Evolutionary conservation across 768 basidiomycete genomes (phyloP).

Genomic region (Lentinula edodes): DNA sequence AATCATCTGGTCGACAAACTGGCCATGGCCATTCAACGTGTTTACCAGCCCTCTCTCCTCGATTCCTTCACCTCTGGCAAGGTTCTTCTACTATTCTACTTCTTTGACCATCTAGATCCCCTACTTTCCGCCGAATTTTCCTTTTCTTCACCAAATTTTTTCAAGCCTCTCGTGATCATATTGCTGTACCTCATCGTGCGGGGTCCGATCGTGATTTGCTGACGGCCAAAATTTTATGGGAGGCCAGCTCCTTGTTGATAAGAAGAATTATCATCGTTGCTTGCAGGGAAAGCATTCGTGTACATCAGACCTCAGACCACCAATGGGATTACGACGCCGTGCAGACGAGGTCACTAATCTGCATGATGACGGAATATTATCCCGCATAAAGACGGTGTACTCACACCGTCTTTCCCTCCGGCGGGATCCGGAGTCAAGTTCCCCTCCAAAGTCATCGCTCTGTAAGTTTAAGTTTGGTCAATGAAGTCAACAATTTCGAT

Average conservation of each 20-base stretch:
- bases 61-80: no score
- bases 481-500: slow-evolving; percentile 53
- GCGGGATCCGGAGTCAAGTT: slow-evolving; percentile 65
- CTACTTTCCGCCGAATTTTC: no score
- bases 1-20: no score
- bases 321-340: slow-evolving; percentile 54
- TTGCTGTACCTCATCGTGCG: no score
- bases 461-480: slow-evolving; percentile 54
- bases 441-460: slow-evolving; percentile 56
- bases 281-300: slow-evolving; percentile 34
- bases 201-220: no score
- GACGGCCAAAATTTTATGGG: no score
- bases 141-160: no score
- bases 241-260: slow-evolving; percentile 42
- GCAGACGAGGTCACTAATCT: background rate
- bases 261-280: slow-evolving; percentile 26
- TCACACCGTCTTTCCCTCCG: slow-evolving; percentile 55
- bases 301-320: slow-evolving; percentile 50
- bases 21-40: no score
- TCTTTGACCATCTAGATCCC: no score
- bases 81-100: no score
- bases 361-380: background rate
- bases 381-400: slow-evolving; percentile 9
- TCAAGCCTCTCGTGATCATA: no score
- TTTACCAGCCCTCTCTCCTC: no score